Percentiles rank a stretch among this genome's conserved stretches.
phyloP scores from a whole-genome alignment of 164 flowering plant species.

The Kingdonia uniflora region DNA sequence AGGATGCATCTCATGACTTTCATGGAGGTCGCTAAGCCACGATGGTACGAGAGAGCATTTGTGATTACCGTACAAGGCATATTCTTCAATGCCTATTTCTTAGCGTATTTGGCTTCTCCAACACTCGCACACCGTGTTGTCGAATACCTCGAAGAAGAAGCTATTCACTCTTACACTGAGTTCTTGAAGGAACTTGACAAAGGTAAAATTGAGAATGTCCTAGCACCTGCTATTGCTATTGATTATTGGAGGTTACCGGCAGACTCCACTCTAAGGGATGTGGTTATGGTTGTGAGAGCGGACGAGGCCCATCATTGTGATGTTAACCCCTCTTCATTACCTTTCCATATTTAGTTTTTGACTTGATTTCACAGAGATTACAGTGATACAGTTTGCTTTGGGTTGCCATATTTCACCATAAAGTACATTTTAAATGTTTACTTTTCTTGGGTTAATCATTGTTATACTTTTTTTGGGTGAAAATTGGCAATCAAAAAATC shows the following conservation, averaged over 20 bases:
- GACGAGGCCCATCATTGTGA: slow-evolving; percentile 76
- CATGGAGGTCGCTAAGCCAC: slow-evolving; percentile 67
- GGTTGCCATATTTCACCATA: too few relatives aligned
- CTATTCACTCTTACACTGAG: slow-evolving; percentile 75
- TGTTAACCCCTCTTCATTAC: slow-evolving; percentile 36
- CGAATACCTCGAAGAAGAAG: slow-evolving; percentile 72
- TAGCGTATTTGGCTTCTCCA: slow-evolving; percentile 44
- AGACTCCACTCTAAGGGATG: slow-evolving; percentile 49
- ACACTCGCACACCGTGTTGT: slow-evolving; percentile 61
- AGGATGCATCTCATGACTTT: slow-evolving; percentile 80
- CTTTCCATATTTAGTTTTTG: too few relatives aligned
- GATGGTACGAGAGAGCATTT: slow-evolving; percentile 67
- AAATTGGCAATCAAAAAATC: too few relatives aligned
- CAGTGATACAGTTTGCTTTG: too few relatives aligned
- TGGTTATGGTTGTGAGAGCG: slow-evolving; percentile 52
- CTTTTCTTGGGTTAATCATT: too few relatives aligned
- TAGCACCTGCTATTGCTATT: too few relatives aligned
- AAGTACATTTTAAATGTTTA: too few relatives aligned
- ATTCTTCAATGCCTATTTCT: slow-evolving; percentile 72
- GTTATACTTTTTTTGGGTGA: too few relatives aligned
- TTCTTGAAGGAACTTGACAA: slow-evolving; percentile 63
- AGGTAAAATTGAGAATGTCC: slow-evolving; percentile 55
- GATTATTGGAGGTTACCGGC: slow-evolving; percentile 56
- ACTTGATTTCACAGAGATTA: too few relatives aligned
- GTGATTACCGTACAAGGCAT: slow-evolving; percentile 55